Evolutionary conservation across 371 early-diverging fungal species (phyloP), one percentile per base, ranked within the genome.

Genomic region (Mucor racemosus): DNA sequence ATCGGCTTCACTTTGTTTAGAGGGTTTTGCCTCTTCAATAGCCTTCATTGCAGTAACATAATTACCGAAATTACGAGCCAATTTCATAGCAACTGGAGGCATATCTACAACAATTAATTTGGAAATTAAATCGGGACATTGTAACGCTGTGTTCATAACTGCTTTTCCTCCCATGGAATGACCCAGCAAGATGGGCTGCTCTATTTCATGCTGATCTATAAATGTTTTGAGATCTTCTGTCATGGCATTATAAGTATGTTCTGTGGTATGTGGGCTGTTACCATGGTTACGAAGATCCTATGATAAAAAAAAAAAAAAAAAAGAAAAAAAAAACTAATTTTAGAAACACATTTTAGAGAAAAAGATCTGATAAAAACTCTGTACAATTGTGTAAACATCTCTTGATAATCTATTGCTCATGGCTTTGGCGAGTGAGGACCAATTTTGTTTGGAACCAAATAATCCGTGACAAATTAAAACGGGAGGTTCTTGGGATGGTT

Each of bases 151-250:
- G 17, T 81, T 79, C 96, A 98, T 97, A 0, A 91, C 94, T 0
- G 90, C 92, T 67, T 96, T 95, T 21, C 96, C 97, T 26, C 98
- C 98, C 92, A 97, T 95, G 11, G 96, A 96, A 69, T 97, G 98
- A 1, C 98, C 98, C 41, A 97, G 67, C 15, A 97, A 61, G 21
- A 90, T 72, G 0, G 90, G 85, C 0, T 67, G 61, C 0, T 79
- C 72, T 11, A 92, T 59, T 1, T 74, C 59, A 34, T 92, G 88
- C 36, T 84, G 75, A 15, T 80, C 58, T 38, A 94, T 71, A 54
- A 94, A 94, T 15, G 68, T 69, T 5, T 71, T 76, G 4, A 97
- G 77, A 67, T 97, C 98, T 15, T 72, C 68, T 1, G 94, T 82
- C 97, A 98, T 96, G 21, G 84, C 77, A 26, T 77, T 66, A 68